Conservation (phyloP, 805 yeast species). For the Lipomyces anomalus region DNA sequence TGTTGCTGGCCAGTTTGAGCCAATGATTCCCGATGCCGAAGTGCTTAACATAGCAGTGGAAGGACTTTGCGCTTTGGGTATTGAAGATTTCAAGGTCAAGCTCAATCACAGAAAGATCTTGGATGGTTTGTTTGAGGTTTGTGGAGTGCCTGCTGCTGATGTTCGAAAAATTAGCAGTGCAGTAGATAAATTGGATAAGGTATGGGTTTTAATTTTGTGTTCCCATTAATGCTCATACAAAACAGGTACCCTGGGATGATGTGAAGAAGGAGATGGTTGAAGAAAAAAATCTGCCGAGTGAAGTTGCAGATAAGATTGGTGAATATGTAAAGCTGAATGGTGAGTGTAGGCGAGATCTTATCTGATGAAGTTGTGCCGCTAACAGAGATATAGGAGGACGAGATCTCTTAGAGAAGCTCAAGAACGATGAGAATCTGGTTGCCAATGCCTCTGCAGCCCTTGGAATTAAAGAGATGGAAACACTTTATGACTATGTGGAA, state of each 20-base stretch:
- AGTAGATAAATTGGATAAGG: conserved; percentile 91
- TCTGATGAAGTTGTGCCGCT: conserved; percentile 47
- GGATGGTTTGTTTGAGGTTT: conserved; percentile 91
- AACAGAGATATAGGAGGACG: conserved; percentile 21
- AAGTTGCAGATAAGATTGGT: conserved; percentile 89
- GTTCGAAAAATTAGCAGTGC: conserved; percentile 91
- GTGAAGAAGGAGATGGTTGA: conserved; percentile 88
- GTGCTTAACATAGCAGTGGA: conserved; percentile 73
- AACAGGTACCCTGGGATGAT: conserved; percentile 92
- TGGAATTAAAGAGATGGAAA: conserved; percentile 77
- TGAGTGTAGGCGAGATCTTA: conserved; percentile 27
- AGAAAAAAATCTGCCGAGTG: conserved; percentile 86
- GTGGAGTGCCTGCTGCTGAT: conserved; percentile 92
- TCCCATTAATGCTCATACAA: no score
- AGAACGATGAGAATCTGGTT: conserved; percentile 52
- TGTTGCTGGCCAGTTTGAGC: conserved; percentile 85
- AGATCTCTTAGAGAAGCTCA: conserved; percentile 47
- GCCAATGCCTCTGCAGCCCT: conserved; percentile 65
- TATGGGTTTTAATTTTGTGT: no score
- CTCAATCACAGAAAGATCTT: conserved; percentile 91
- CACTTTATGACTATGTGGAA: conserved; percentile 68
- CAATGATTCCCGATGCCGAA: conserved; percentile 97
- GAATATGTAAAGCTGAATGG: conserved; percentile 85
- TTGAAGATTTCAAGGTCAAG: conserved; percentile 83
- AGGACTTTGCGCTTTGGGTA: conserved; percentile 78